These are phyloP conservation scores for Corymbia citriodora DNA, from an alignment of 441 rosid species.

Conservation along the genomic window DNA sequence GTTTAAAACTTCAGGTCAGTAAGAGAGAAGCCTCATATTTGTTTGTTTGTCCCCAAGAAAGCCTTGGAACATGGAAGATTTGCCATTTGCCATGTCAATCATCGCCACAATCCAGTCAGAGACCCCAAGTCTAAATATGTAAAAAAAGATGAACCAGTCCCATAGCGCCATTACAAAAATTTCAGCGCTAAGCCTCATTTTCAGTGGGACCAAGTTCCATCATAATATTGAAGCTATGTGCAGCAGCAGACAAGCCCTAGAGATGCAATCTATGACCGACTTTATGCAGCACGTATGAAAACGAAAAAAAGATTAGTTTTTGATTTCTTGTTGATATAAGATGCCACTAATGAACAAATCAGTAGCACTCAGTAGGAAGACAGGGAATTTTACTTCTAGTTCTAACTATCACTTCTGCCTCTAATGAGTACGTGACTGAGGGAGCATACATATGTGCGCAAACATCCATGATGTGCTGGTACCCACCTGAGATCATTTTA, in stretches of 20 bases:
- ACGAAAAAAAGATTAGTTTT: neutral
- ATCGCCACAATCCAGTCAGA: neutral
- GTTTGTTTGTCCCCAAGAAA: neutral
- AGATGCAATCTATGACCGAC: neutral
- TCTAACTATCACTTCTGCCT: neutral
- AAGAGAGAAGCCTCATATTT: neutral
- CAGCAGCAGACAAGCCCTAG: neutral
- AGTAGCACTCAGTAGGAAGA: neutral
- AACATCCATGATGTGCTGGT: neutral
- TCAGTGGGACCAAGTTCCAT: neutral
- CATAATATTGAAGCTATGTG: neutral
- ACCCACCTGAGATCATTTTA: neutral
- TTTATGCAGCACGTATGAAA: neutral
- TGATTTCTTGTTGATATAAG: neutral
- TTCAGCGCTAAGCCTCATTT: neutral
- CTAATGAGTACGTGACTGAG: neutral
- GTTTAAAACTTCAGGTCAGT: neutral
- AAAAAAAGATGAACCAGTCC: neutral
- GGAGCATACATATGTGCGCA: neutral
- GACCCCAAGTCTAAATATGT: neutral
- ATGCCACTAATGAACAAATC: neutral
- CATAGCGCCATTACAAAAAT: neutral
- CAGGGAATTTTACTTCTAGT: neutral
- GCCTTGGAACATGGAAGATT: neutral
- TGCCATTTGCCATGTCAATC: neutral